These are phyloP conservation scores for Verbascum thapsus DNA, from an alignment of 257 asterid species.

Conservation along the genomic window DNA sequence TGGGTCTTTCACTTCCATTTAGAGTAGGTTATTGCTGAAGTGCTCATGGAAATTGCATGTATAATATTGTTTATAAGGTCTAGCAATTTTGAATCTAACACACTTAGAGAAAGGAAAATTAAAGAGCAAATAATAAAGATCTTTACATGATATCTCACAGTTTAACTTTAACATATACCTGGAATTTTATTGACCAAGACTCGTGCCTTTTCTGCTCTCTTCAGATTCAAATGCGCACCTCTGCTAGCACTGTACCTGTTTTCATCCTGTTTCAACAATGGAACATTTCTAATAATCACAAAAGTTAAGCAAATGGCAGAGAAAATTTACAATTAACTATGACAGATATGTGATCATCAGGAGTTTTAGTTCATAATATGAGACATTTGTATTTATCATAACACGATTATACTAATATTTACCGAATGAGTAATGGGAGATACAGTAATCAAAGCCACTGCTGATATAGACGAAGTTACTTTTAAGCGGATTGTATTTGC, in stretches of 20 bases:
- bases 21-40: no score
- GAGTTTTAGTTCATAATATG: neutral
- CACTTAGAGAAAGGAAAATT: no score
- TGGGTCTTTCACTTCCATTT: no score
- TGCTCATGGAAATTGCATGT: no score
- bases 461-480: no score
- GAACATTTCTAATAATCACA: neutral
- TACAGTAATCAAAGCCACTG: no score
- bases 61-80: no score
- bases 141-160: neutral
- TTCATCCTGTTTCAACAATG: conserved; percentile 56
- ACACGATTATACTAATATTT: no score
- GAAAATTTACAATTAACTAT: neutral
- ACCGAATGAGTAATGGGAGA: no score
- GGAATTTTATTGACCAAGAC: conserved; percentile 63
- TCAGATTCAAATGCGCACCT: conserved; percentile 76
- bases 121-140: no score
- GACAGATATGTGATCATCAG: neutral
- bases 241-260: conserved; percentile 75
- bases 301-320: conserved; percentile 12
- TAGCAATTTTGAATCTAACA: no score
- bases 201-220: conserved; percentile 82
- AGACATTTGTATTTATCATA: neutral
- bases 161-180: conserved; percentile 40
- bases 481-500: no score